Evolutionary conservation across 192 early-diverging fungal species (phyloP), one percentile per base, ranked within the genome.

Genomic region (Coemansia sp.): DNA sequence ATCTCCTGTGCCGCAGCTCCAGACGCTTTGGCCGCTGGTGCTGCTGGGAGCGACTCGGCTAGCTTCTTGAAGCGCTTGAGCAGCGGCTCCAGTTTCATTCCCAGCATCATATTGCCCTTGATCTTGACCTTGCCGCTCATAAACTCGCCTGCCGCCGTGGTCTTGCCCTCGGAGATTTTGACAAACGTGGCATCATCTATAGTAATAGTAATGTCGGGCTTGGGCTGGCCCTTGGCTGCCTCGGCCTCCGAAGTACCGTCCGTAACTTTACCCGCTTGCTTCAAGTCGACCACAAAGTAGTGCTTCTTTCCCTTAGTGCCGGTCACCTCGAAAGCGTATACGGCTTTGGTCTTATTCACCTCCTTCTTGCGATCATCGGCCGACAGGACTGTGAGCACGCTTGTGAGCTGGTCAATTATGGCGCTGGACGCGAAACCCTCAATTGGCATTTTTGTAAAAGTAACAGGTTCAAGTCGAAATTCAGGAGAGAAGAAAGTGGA

Each of bases 111-210:
- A 52, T 89, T 85, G 54, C 89, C 89, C 75, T 87, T 88, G 61
- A 88, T 82, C 83, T 96, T 97, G 69, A 92, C 83, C 74, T 94
- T 95, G 61, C 96, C 93, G 61, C 83, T 77, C 92, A 95, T 92
- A 81, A 92, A 97, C 72, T 91, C 87, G 82, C 92, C 93, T 75
- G 94, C 93, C 11, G 90, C 89, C 55, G 92, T 94, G 39, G 91
- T 76, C 78, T 93, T 93, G 59, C 94, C 94, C 31, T 84, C 73
- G n/a, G 90, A 85, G 25, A 98, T 77, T 54, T 87, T 88, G 35
- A 94, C 71, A 77, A 98, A 91, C 58, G 88, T 90, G 29, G 77
- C 84, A 77, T 98, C 96, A 26, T 57, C 69, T 60, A 96, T 61
- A 16, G 79, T 59, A 23, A 97, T 84, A 59, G 72, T 89, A 58